These are phyloP conservation scores for Phytophthora sp. DNA, from an alignment of 352 stramenopile genomes.

Conservation along the genomic window DNA sequence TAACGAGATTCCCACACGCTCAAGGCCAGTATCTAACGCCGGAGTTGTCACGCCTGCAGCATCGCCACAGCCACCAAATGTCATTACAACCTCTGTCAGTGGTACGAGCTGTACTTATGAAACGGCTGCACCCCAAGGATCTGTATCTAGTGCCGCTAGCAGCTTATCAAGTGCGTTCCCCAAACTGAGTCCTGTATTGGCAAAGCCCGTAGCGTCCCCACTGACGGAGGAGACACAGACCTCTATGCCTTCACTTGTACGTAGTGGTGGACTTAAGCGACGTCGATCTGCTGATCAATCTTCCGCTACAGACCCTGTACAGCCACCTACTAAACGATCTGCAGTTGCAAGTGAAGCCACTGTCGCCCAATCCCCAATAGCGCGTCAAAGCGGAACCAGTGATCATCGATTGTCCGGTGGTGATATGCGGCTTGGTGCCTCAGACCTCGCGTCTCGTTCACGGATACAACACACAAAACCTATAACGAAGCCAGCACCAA, in stretches of 20 bases:
- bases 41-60: too few species aligned
- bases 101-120: not conserved
- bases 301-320: not conserved
- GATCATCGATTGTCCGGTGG: not conserved
- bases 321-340: constrained; percentile 11
- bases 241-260: not conserved
- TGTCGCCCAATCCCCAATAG: not conserved
- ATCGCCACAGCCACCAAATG: too few species aligned
- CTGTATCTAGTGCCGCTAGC: not conserved
- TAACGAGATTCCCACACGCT: too few species aligned
- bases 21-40: too few species aligned
- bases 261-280: constrained; percentile 22
- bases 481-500: not conserved
- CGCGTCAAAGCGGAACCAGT: not conserved
- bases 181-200: not conserved
- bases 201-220: not conserved
- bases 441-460: not conserved
- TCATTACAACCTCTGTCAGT: too few species aligned
- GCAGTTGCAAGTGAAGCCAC: not conserved
- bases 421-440: not conserved
- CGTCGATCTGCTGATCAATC: constrained; percentile 1
- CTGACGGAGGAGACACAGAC: not conserved
- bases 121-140: not conserved
- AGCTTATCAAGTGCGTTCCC: not conserved
- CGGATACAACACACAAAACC: not conserved